Evolutionary conservation across 768 basidiomycete genomes (phyloP).

Genomic region (Termitomyces sp.): DNA sequence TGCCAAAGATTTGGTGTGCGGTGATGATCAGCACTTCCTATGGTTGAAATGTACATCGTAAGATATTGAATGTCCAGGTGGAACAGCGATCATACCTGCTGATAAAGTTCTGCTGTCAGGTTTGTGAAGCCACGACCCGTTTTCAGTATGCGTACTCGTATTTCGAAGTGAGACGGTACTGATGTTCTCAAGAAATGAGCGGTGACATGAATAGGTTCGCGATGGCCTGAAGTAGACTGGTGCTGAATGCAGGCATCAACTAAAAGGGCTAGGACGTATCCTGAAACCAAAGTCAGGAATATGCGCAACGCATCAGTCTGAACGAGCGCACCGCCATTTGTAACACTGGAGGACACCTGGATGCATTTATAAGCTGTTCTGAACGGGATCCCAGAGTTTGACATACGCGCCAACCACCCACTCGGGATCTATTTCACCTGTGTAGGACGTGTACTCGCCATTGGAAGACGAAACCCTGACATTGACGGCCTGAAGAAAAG

Average conservation of each 20-base stretch:
- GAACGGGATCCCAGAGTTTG: not conserved
- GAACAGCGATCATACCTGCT: constrained; percentile 35
- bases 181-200: constrained; percentile 55
- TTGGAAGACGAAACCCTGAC: constrained; percentile 13
- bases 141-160: constrained; percentile 46
- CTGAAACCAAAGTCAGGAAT: constrained; percentile 24
- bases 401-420: constrained; percentile 47
- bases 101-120: constrained; percentile 54
- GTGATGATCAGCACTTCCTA: constrained; percentile 46
- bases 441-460: constrained; percentile 21
- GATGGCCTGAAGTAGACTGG: constrained; percentile 40
- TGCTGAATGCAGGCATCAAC: constrained; percentile 51
- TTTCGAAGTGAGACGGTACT: constrained; percentile 35
- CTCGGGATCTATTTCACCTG: constrained; percentile 38
- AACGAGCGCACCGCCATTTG: constrained; percentile 47
- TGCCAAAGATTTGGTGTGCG: constrained; percentile 54
- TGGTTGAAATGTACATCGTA: not conserved
- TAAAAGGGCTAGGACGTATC: constrained; percentile 54
- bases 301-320: not conserved
- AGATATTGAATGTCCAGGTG: not conserved
- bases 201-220: constrained; percentile 57
- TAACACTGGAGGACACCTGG: constrained; percentile 30
- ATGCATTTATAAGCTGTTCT: constrained; percentile 5
- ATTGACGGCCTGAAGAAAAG: constrained; percentile 32
- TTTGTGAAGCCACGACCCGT: constrained; percentile 52